These are phyloP conservation scores for Populus alba DNA, from an alignment of 345 rosid species.

Conservation along the genomic window DNA sequence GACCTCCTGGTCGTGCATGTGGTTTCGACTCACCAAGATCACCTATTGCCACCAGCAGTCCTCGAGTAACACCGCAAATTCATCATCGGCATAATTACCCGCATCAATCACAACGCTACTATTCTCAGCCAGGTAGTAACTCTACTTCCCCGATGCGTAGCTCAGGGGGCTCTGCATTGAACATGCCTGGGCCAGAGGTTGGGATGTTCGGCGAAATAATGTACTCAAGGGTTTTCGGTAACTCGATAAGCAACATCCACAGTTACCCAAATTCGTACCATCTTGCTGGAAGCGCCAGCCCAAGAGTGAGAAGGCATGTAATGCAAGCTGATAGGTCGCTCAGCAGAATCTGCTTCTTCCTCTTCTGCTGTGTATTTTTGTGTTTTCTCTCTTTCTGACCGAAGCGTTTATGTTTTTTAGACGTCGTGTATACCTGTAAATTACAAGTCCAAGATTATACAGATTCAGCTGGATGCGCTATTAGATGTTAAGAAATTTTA, in stretches of 20 bases:
- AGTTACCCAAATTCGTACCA: constrained; percentile 51
- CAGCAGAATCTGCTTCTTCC: constrained; percentile 70
- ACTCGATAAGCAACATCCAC: constrained; percentile 42
- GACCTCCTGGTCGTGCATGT: constrained; percentile 24
- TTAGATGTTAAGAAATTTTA: not conserved
- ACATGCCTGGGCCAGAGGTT: constrained; percentile 40
- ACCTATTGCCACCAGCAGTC: not conserved
- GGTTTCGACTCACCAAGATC: constrained; percentile 21
- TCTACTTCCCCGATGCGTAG: constrained; percentile 36
- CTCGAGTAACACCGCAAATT: not conserved
- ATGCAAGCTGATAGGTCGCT: constrained; percentile 70
- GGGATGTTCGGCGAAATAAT: constrained; percentile 75
- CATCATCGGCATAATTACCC: constrained; percentile 10
- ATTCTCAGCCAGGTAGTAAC: constrained; percentile 33
- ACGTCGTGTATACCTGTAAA: not conserved
- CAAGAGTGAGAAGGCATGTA: constrained; percentile 69
- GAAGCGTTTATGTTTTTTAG: not conserved
- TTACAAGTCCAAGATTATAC: not conserved
- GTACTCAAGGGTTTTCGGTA: constrained; percentile 56
- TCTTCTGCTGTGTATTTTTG: constrained; percentile 56
- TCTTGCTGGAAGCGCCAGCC: constrained; percentile 44
- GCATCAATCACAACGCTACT: constrained; percentile 25
- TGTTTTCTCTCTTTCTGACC: constrained; percentile 76
- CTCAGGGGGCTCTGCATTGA: constrained; percentile 35
- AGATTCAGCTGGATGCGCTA: constrained; percentile 4